Evolutionary conservation across 2,329 filamentous ascomycete species (phyloP).

Genomic region (Colletotrichum tamarilloi): DNA sequence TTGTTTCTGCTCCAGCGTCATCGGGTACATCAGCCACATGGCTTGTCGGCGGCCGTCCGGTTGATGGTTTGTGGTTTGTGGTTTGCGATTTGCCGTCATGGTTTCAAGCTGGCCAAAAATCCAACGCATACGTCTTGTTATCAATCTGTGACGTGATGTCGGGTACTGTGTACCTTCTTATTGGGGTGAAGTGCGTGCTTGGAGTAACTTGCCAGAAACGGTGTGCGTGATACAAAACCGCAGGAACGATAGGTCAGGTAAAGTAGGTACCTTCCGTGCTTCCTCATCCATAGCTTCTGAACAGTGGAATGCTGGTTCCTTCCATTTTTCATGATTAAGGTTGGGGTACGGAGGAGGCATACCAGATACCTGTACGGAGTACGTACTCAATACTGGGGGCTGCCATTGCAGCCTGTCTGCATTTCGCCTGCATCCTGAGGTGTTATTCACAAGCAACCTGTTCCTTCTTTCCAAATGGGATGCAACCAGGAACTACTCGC

Average conservation of each 20-base stretch:
- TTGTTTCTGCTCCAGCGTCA: not conserved
- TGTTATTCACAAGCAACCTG: not conserved
- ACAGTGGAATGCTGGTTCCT: not conserved
- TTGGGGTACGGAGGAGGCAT: not conserved
- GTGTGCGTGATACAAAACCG: not conserved
- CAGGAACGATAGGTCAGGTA: not conserved
- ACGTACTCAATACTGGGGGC: not conserved
- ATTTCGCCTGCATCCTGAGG: not conserved
- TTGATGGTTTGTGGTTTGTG: not conserved
- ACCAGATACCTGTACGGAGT: not conserved
- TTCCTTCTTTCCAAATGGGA: not conserved
- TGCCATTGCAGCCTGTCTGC: not conserved
- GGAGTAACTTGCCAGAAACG: not conserved
- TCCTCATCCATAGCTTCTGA: too few species aligned
- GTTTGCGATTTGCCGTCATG: not conserved
- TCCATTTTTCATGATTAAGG: not conserved
- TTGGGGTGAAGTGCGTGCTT: not conserved
- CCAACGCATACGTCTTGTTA: not conserved
- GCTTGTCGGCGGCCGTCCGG: not conserved
- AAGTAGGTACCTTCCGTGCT: too few species aligned
- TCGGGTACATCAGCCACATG: slow-evolving; percentile 12
- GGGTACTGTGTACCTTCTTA: slow-evolving; percentile 1
- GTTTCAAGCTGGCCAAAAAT: slow-evolving; percentile 3
- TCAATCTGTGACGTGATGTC: not conserved
- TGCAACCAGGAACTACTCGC: not conserved